These are phyloP conservation scores for Eimeria necatrix DNA, from an alignment of 169 alveolate genomes.

Conservation along the genomic window DNA sequence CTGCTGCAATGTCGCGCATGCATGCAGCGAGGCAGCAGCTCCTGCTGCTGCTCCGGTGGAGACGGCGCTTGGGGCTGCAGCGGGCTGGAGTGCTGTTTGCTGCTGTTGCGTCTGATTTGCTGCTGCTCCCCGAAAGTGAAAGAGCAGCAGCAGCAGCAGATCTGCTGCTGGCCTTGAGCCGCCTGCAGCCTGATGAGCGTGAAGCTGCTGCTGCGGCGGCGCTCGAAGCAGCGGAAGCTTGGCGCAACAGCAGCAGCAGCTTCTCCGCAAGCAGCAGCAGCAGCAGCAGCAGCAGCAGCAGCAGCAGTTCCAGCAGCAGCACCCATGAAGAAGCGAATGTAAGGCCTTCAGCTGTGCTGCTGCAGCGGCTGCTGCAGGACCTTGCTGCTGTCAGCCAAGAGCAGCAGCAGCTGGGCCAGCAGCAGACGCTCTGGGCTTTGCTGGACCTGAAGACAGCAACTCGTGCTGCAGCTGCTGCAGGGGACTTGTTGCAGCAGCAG, in stretches of 20 bases:
- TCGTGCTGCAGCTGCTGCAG: constrained; percentile 70
- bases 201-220: constrained; percentile 71
- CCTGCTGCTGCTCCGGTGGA: constrained; percentile 71
- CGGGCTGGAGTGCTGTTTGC: constrained; percentile 56
- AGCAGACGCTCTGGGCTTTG: background rate
- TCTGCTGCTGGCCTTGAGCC: constrained; percentile 50
- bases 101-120: constrained; percentile 35
- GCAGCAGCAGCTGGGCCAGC: background rate
- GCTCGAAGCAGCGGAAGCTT: background rate
- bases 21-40: constrained; percentile 63
- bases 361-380: constrained; percentile 49
- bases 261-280: background rate
- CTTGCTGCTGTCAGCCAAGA: background rate
- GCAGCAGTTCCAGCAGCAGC: constrained; percentile 33
- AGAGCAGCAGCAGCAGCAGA: constrained; percentile 69
- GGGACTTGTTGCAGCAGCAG: constrained; percentile 37
- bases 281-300: constrained; percentile 35
- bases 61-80: constrained; percentile 37
- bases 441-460: constrained; percentile 47
- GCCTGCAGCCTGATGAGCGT: constrained; percentile 56
- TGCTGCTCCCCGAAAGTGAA: constrained; percentile 16
- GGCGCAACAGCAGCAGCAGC: constrained; percentile 22
- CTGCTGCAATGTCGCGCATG: background rate
- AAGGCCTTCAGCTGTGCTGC: background rate
- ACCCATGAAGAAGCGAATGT: background rate